These are phyloP conservation scores for Lactarius tabidus DNA, from an alignment of 768 basidiomycete species.

Conservation along the genomic window DNA sequence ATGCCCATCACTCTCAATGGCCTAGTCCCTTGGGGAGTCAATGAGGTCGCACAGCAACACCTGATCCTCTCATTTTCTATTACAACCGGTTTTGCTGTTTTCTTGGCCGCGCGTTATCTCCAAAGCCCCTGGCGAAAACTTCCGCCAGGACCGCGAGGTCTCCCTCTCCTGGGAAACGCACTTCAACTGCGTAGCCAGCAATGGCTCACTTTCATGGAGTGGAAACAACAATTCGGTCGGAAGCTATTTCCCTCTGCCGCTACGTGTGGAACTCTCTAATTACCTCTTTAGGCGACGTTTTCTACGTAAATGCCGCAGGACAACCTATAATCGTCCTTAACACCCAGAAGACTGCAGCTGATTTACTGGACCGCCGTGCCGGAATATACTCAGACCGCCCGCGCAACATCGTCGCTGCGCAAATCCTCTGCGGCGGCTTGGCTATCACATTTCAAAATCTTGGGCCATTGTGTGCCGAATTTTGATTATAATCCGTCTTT, in stretches of 20 bases:
- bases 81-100: neutral
- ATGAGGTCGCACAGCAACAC: neutral
- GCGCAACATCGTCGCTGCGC: conserved; percentile 21
- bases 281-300: conserved; percentile 17
- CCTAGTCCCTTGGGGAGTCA: neutral
- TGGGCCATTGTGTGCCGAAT: conserved; percentile 13
- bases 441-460: conserved; percentile 21
- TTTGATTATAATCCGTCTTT: neutral
- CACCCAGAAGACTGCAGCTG: conserved; percentile 26
- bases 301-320: conserved; percentile 24
- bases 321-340: conserved; percentile 29
- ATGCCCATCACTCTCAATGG: neutral
- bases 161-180: conserved; percentile 21
- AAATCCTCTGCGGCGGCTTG: conserved; percentile 21
- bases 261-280: neutral
- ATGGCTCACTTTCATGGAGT: conserved; percentile 23
- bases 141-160: conserved; percentile 21
- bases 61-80: neutral
- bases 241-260: neutral
- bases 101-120: conserved; percentile 10
- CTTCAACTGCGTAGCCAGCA: conserved; percentile 19
- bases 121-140: conserved; percentile 24
- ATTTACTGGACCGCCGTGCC: conserved; percentile 27
- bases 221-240: conserved; percentile 21
- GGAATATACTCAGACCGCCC: conserved; percentile 24